phyloP scores from a whole-genome alignment of 2,329 filamentous ascomycete genomes.

The Cyanodermella asteris region DNA sequence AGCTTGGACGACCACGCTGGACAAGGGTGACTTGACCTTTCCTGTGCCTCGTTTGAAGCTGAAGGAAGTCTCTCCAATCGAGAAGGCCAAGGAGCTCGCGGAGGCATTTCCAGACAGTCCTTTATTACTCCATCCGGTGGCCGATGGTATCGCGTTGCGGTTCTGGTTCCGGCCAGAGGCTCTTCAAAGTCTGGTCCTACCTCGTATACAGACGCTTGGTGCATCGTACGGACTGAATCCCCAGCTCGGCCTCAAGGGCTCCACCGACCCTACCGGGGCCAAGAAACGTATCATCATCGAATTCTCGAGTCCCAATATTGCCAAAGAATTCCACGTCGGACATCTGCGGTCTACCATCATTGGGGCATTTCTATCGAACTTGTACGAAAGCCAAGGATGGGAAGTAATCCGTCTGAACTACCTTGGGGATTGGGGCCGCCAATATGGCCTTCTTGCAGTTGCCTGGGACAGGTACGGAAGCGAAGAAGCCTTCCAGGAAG shows the following conservation, averaged over 20 bases:
- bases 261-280: constrained; percentile 32
- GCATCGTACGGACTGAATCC: constrained; percentile 42
- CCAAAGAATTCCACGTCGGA: constrained; percentile 58
- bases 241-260: constrained; percentile 37
- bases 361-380: constrained; percentile 47
- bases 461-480: constrained; percentile 55
- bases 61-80: constrained; percentile 35
- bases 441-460: constrained; percentile 40
- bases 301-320: constrained; percentile 71
- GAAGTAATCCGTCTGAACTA: constrained; percentile 54
- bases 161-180: constrained; percentile 61
- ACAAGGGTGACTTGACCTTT: constrained; percentile 64
- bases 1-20: constrained; percentile 47
- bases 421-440: constrained; percentile 49
- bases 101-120: constrained; percentile 12
- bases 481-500: constrained; percentile 45
- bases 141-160: constrained; percentile 47
- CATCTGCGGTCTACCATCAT: constrained; percentile 60
- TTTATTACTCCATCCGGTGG: constrained; percentile 13
- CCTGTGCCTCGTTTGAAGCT: constrained; percentile 60
- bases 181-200: constrained; percentile 43
- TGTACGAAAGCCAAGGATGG: constrained; percentile 48
- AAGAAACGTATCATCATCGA: constrained; percentile 53
- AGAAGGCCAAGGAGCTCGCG: constrained; percentile 30
- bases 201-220: constrained; percentile 42